Percentiles rank a stretch among this genome's conserved stretches.
These are phyloP conservation scores for Cucurbita pepo DNA, from an alignment of 306 rosid species.

Conservation along the genomic window DNA sequence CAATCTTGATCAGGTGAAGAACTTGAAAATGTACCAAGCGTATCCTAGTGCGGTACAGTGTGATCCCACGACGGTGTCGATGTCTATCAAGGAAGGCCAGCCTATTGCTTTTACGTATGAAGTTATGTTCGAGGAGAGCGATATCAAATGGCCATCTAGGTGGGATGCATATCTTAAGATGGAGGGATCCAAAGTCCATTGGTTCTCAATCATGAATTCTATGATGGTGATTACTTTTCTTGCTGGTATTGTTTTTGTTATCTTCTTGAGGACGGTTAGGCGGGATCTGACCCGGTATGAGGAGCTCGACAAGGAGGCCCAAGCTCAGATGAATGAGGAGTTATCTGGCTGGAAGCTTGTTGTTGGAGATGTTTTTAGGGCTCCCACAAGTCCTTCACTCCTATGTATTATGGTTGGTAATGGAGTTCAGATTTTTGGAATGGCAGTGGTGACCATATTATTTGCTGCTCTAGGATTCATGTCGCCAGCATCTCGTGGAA, in stretches of 20 bases:
- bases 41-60: constrained; percentile 33
- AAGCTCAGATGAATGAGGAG: constrained; percentile 65
- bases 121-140: constrained; percentile 51
- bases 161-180: constrained; percentile 72
- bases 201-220: constrained; percentile 63
- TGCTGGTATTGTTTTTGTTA: constrained; percentile 64
- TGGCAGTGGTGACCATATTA: constrained; percentile 58
- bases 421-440: constrained; percentile 64
- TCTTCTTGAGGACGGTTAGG: constrained; percentile 60
- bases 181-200: constrained; percentile 65
- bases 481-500: constrained; percentile 68
- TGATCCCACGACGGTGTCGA: constrained; percentile 40
- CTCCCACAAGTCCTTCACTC: constrained; percentile 33
- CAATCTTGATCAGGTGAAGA: constrained; percentile 28
- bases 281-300: constrained; percentile 58
- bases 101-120: constrained; percentile 44
- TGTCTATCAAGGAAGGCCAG: constrained; percentile 55
- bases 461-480: constrained; percentile 68
- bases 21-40: constrained; percentile 25
- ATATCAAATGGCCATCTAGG: constrained; percentile 62
- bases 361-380: constrained; percentile 61
- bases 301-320: constrained; percentile 70
- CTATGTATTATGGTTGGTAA: constrained; percentile 55
- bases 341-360: constrained; percentile 76
- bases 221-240: constrained; percentile 62